Evolutionary conservation across 2,329 filamentous ascomycete species (phyloP), one percentile per base, ranked within the genome.

Genomic region (Colletotrichum caudatum): DNA sequence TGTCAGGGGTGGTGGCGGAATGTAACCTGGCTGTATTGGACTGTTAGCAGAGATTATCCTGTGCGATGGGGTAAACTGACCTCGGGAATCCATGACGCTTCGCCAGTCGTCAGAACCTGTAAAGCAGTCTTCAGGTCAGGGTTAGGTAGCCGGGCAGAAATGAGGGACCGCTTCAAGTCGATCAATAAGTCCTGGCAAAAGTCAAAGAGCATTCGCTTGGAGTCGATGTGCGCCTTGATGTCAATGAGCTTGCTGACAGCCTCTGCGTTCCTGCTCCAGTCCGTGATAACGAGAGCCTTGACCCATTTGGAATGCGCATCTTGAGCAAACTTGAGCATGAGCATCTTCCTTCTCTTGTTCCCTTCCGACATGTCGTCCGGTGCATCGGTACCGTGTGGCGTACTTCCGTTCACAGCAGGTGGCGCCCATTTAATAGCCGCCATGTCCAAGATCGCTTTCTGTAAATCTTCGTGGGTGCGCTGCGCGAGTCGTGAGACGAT

Each of bases 51-150:
- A 41, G 5, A 6, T 39, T 60, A 48, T 29, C 2, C 20, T 5
- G 53, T 14, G 29, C 11, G n/a, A 44, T 1, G 26, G 29, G 56
- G 74, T 65, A 58, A 68, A 85, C 88, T 82, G 83, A 93, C 90
- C 80, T 96, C 92, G 64, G 95, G 92, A 85, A 97, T 91, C 87
- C 92, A 94, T 5, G 90, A 87, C 33, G 92, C 92, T 76, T 90
- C 91, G 53, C 94, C 94, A 11, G 90, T 94, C 7, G 93, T 92
- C 66, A 99, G 84, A 35, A 97, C 88, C 76, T 98, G 91, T 56
- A 98, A 84, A 9, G 96, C 95, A 26, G 94, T 98, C 79, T 92
- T 93, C 63, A 99, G 85, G 82, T 99, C 97, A 1, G 96, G 96
- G 78, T 94, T 95, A 5, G 93, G 94, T 78, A 97, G 87, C 76